Percentiles rank a stretch among this genome's conserved stretches.
Evolutionary conservation across 441 rosid genomes (phyloP).

Genomic region (Pelargonium citronellum): DNA sequence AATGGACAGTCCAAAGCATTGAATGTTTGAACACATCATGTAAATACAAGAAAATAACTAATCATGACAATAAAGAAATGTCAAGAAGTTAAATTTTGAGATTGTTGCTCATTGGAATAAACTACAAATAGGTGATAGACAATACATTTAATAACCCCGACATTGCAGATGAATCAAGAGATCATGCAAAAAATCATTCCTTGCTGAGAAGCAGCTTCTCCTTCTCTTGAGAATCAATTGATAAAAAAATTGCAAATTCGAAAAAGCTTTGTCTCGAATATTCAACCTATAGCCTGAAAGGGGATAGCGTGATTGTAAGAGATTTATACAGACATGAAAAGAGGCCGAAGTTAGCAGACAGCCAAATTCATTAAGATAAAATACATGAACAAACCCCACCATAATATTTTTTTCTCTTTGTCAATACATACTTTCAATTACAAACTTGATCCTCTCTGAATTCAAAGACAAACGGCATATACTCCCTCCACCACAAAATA

Average conservation of each 20-base stretch:
- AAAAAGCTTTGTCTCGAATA: conserved; percentile 24
- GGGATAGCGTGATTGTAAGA: conserved; percentile 26
- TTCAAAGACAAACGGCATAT: not conserved
- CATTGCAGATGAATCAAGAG: conserved; percentile 60
- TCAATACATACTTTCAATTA: not conserved
- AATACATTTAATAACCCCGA: conserved; percentile 87
- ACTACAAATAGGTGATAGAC: conserved; percentile 15
- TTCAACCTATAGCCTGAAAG: conserved; percentile 39
- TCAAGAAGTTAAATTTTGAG: not conserved
- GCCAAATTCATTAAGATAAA: not conserved
- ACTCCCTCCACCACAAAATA: not conserved
- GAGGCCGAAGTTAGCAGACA: not conserved
- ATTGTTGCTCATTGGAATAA: conserved; percentile 14
- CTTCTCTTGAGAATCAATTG: conserved; percentile 27
- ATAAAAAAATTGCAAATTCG: conserved; percentile 21
- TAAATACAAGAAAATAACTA: not conserved
- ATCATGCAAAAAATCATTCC: conserved; percentile 53
- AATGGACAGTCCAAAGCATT: no score
- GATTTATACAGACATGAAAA: not conserved
- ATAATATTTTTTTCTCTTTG: not conserved
- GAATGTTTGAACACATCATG: not conserved
- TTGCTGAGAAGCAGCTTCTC: conserved; percentile 29
- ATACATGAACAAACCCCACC: not conserved
- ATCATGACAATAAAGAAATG: not conserved
- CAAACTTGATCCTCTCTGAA: not conserved